Percentiles rank a stretch among this genome's conserved stretches.
Evolutionary conservation across 2,329 filamentous ascomycete species (phyloP).

Genomic region (Ramularia endophylla): DNA sequence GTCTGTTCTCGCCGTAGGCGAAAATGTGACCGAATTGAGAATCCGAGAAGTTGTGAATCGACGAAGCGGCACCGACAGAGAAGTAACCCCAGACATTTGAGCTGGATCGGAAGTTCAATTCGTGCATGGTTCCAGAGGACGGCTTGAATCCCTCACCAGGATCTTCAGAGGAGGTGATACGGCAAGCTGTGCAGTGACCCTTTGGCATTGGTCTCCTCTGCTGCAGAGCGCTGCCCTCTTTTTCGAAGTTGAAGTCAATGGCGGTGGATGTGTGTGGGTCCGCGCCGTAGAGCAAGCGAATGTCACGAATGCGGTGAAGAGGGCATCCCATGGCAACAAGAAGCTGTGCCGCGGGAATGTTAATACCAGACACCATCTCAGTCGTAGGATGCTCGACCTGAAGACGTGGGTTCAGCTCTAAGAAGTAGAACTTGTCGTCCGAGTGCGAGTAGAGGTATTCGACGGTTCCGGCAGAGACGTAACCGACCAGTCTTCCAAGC

Average conservation of each 20-base stretch:
- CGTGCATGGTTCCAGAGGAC: slow-evolving; percentile 97
- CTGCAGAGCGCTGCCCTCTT: slow-evolving; percentile 70
- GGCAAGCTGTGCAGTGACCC: slow-evolving; percentile 95
- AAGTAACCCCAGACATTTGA: slow-evolving; percentile 99
- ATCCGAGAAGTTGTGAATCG: slow-evolving; percentile 99
- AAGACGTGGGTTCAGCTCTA: slow-evolving; percentile 96
- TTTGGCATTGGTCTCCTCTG: slow-evolving; percentile 90
- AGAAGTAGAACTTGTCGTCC: slow-evolving; percentile 99
- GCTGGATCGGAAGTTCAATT: slow-evolving; percentile 96
- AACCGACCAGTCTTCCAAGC: slow-evolving; percentile 87
- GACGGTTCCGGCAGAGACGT: slow-evolving; percentile 97
- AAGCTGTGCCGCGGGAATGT: slow-evolving; percentile 92
- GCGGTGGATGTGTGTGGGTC: slow-evolving; percentile 80
- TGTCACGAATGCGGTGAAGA: slow-evolving; percentile 90
- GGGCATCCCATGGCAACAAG: slow-evolving; percentile 99
- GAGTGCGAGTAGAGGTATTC: slow-evolving; percentile 98
- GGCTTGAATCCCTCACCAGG: slow-evolving; percentile 99
- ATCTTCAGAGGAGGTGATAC: slow-evolving; percentile 98
- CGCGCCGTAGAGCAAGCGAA: slow-evolving; percentile 90
- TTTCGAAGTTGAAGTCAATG: slow-evolving; percentile 96
- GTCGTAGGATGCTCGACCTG: slow-evolving; percentile 99
- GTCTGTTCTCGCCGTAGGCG: slow-evolving; percentile 95
- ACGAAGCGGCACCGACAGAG: slow-evolving; percentile 92
- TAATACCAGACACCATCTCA: slow-evolving; percentile 98
- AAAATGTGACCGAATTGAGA: slow-evolving; percentile 99